These are phyloP conservation scores for Nicotiana rustica DNA, from an alignment of 305 asterid genomes.

Conservation along the genomic window DNA sequence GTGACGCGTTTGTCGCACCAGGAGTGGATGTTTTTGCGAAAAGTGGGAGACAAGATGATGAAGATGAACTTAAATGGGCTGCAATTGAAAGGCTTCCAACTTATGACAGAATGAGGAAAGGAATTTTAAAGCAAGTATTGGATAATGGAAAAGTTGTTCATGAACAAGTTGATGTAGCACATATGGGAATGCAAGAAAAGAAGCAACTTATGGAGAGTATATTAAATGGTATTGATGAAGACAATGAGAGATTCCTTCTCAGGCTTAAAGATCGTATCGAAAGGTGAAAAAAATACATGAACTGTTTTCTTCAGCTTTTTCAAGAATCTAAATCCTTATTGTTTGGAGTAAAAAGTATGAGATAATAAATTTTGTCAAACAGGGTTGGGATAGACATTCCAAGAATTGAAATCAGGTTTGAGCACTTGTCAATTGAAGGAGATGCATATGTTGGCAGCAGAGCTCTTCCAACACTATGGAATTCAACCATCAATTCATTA, in stretches of 20 bases:
- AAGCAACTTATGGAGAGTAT: slow-evolving; percentile 67
- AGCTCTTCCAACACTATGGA: slow-evolving; percentile 90
- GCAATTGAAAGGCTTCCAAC: slow-evolving; percentile 62
- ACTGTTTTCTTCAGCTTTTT: not conserved
- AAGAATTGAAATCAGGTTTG: slow-evolving; percentile 82
- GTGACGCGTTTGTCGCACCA: slow-evolving; percentile 71
- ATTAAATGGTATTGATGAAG: slow-evolving; percentile 81
- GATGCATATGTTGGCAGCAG: slow-evolving; percentile 79
- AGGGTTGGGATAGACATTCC: slow-evolving; percentile 95
- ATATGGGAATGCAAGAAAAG: slow-evolving; percentile 59
- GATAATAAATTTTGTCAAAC: slow-evolving; percentile 28
- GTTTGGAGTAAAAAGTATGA: not conserved
- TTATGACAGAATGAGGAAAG: slow-evolving; percentile 50
- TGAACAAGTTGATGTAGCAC: slow-evolving; percentile 49
- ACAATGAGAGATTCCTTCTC: slow-evolving; percentile 79
- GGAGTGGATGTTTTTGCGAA: slow-evolving; percentile 71
- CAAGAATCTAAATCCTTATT: not conserved
- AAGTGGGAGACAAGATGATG: slow-evolving; percentile 72
- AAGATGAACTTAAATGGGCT: slow-evolving; percentile 55
- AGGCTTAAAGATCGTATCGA: slow-evolving; percentile 84
- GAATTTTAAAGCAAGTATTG: slow-evolving; percentile 46
- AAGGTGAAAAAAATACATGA: slow-evolving; percentile 55
- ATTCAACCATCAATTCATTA: slow-evolving; percentile 64
- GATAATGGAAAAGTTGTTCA: slow-evolving; percentile 47
- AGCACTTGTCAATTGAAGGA: slow-evolving; percentile 77